phyloP scores from a whole-genome alignment of 2,329 filamentous ascomycete genomes.

The Colletotrichum nymphaeae region DNA sequence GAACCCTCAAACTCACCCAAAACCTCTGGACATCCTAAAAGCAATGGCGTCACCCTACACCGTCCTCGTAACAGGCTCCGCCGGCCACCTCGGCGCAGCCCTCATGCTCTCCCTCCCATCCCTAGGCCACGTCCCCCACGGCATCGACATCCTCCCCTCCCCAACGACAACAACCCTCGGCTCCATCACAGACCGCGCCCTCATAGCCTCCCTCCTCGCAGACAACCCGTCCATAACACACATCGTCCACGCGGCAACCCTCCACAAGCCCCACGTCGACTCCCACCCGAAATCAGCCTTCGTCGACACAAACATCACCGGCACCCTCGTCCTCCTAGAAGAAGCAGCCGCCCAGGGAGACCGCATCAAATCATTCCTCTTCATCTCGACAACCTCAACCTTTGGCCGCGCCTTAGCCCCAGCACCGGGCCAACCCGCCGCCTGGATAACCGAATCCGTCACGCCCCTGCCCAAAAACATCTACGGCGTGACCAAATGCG shows the following conservation, averaged over 20 bases:
- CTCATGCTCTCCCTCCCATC: slow-evolving; percentile 55
- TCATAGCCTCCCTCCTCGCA: slow-evolving; percentile 47
- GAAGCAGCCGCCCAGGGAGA: slow-evolving; percentile 42
- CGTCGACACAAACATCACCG: slow-evolving; percentile 56
- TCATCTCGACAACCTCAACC: slow-evolving; percentile 58
- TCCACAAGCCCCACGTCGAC: slow-evolving; percentile 60
- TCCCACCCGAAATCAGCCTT: slow-evolving; percentile 57
- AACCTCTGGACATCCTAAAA: neutral
- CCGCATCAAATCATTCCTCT: slow-evolving; percentile 53
- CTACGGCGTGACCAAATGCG: slow-evolving; percentile 60
- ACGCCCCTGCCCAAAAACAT: slow-evolving; percentile 58
- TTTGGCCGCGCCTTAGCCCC: slow-evolving; percentile 55
- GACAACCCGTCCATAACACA: slow-evolving; percentile 48
- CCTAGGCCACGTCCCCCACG: slow-evolving; percentile 52
- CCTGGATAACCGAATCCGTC: slow-evolving; percentile 57
- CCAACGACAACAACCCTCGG: slow-evolving; percentile 49
- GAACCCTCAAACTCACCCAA: too few species aligned
- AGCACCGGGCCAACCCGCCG: slow-evolving; percentile 48
- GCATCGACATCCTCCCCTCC: slow-evolving; percentile 55
- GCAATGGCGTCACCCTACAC: slow-evolving; percentile 17
- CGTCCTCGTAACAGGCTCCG: slow-evolving; percentile 59
- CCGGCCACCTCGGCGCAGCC: slow-evolving; percentile 58
- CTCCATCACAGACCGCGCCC: slow-evolving; percentile 49
- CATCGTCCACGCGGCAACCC: slow-evolving; percentile 57
- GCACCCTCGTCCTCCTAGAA: slow-evolving; percentile 55